These are phyloP conservation scores for Fimicolochytrium jonesii DNA, from an alignment of 192 early-diverging fungal genomes.

Conservation along the genomic window DNA sequence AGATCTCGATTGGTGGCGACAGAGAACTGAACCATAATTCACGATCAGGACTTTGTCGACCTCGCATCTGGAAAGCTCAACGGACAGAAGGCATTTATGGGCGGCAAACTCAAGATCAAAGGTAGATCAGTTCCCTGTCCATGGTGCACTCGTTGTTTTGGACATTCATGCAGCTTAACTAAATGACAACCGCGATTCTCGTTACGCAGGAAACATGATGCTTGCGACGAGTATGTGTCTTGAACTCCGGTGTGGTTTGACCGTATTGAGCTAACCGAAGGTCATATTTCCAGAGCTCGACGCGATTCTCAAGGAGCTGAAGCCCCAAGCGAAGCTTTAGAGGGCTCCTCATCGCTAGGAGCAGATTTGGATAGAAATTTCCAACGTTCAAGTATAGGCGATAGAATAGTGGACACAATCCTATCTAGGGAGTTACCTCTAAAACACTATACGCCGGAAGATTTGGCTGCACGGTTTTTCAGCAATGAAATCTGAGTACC, in stretches of 20 bases:
- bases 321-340: slow-evolving; percentile 44
- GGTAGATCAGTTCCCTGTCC: slow-evolving; percentile 14
- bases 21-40: not conserved
- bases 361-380: not conserved
- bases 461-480: too few relatives aligned
- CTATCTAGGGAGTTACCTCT: too few relatives aligned
- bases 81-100: slow-evolving; percentile 45
- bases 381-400: too few relatives aligned
- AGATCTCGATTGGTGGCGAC: not conserved
- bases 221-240: slow-evolving; percentile 39
- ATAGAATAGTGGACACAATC: too few relatives aligned
- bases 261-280: not conserved
- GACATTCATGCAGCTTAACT: not conserved
- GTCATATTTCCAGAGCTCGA: slow-evolving; percentile 31
- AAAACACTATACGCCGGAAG: too few relatives aligned
- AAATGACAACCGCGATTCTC: not conserved
- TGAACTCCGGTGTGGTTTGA: not conserved
- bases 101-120: slow-evolving; percentile 48
- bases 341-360: not conserved
- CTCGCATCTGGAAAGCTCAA: slow-evolving; percentile 43
- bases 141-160: slow-evolving; percentile 2
- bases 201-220: slow-evolving; percentile 35
- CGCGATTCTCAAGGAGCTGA: slow-evolving; percentile 38
- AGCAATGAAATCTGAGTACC: too few relatives aligned
- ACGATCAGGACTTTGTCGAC: slow-evolving; percentile 56